These are phyloP conservation scores for Xerophyta viscosa DNA, from an alignment of 106 monocot genomes.

Conservation along the genomic window DNA sequence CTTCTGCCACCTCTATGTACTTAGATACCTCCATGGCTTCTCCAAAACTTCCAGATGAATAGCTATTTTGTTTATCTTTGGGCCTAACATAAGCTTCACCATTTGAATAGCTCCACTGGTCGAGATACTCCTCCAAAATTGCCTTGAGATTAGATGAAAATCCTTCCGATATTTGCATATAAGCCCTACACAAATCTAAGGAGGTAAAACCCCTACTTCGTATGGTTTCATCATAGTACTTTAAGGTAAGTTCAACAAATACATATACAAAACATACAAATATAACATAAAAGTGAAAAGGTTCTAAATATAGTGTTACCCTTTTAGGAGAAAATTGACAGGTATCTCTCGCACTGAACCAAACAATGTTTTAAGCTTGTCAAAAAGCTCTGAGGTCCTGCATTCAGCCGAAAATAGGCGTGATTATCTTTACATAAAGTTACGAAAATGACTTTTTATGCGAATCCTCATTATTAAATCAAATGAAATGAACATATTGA, in stretches of 20 bases:
- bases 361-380: constrained; percentile 52
- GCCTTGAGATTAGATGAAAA: constrained; percentile 34
- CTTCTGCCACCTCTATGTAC: constrained; percentile 55
- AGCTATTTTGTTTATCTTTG: constrained; percentile 10
- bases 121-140: constrained; percentile 63
- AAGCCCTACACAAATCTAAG: constrained; percentile 28
- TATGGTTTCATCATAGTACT: not conserved
- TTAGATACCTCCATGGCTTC: constrained; percentile 21
- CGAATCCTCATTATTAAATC: too few species aligned
- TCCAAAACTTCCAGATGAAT: constrained; percentile 5
- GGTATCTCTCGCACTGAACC: constrained; percentile 64
- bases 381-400: constrained; percentile 61
- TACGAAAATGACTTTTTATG: too few species aligned
- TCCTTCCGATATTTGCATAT: constrained; percentile 68
- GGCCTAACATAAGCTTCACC: constrained; percentile 27
- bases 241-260: too few species aligned
- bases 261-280: too few species aligned
- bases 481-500: too few species aligned
- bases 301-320: constrained; percentile 27
- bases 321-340: constrained; percentile 49
- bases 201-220: not conserved
- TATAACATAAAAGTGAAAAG: not conserved
- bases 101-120: constrained; percentile 55
- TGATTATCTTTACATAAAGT: too few species aligned
- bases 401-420: too few species aligned